A percentile compares a stretch with the other conserved stretches of the same genome.
phyloP scores from a whole-genome alignment of 768 basidiomycete genomes.

The Pulveroboletus sp. region DNA sequence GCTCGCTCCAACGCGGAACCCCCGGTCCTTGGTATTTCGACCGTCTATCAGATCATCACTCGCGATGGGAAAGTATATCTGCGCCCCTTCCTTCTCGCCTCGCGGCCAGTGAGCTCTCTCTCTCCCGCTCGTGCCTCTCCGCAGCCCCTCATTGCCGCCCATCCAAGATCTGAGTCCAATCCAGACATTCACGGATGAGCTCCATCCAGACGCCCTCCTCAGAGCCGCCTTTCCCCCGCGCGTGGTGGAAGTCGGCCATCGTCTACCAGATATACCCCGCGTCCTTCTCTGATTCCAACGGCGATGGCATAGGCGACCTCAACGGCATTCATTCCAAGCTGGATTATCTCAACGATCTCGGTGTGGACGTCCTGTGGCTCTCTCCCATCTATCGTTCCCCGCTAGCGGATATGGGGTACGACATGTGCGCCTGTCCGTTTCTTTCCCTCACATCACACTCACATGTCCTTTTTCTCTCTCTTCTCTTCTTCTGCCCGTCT shows the following conservation, averaged over 20 bases:
- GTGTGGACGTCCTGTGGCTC: constrained; percentile 66
- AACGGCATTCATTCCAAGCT: constrained; percentile 60
- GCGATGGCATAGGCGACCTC: constrained; percentile 66
- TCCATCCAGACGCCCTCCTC: neutral
- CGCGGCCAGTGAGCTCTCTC: constrained; percentile 9
- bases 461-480: neutral
- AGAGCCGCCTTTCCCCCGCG: constrained; percentile 22
- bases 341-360: constrained; percentile 64
- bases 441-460: neutral
- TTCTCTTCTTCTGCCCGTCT: neutral
- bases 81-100: constrained; percentile 10
- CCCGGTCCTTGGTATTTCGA: constrained; percentile 1
- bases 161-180: neutral
- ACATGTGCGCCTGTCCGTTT: constrained; percentile 41
- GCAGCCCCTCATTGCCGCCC: constrained; percentile 5
- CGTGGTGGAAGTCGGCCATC: constrained; percentile 56
- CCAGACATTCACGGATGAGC: constrained; percentile 3
- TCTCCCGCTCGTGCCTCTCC: constrained; percentile 10
- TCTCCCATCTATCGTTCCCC: constrained; percentile 58
- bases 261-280: constrained; percentile 70
- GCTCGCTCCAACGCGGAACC: neutral
- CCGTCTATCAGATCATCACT: constrained; percentile 14
- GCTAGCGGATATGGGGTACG: constrained; percentile 69
- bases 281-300: constrained; percentile 69
- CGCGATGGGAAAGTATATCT: constrained; percentile 6